Base-by-base conservation (phyloP, 345 rosid species). In the Orychophragmus violaceus region DNA sequence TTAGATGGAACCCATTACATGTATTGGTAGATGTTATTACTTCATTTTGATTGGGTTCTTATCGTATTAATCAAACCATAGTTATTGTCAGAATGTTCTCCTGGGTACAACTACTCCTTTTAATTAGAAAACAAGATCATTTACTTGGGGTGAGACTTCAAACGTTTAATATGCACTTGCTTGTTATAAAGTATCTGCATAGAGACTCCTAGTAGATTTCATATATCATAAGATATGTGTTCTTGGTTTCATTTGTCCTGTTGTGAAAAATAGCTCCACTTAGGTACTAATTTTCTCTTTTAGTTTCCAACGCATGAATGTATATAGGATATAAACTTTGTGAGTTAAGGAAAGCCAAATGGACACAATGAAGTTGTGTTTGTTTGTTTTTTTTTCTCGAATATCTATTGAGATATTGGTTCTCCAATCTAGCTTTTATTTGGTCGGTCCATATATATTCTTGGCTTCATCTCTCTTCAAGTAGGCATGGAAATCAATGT, bases 381-480 rank as follows among this genome's bases (percentile, higher is more conserved):
- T 17, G 13, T n/a, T 10, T 30, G 0, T 13, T 35, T 25, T 11
- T 13, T 35, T 25, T 11, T 22, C 25, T 66, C 1, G 1, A 30
- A 21, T 30, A 3, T 14, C 39, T 19, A 42, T 12, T 50, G 59
- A 45, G 28, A 28, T 62, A 17, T 62, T 19, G 45, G 45, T 19
- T 61, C 24, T 32, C 52, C 13, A 42, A 45, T 28, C 39, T 42
- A 41, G 37, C 21, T 24, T 56, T 19, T 19, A 19, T 19, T 6
- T 21, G 1, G 14, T 46, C 22, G 33, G n/a, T 45, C 57, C 27
- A 32, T 46, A 22, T 28, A 53, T 17, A 5, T 64, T 56, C 6
- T 65, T 49, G 41, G 71, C 62, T 51, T 66, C 30, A 51, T 66
- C 50, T 72, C 22, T 39, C 72, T 51, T 49, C 67, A 41, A 59